phyloP scores from a whole-genome alignment of 257 asterid genomes.

The Solanum megistacrolobum region DNA sequence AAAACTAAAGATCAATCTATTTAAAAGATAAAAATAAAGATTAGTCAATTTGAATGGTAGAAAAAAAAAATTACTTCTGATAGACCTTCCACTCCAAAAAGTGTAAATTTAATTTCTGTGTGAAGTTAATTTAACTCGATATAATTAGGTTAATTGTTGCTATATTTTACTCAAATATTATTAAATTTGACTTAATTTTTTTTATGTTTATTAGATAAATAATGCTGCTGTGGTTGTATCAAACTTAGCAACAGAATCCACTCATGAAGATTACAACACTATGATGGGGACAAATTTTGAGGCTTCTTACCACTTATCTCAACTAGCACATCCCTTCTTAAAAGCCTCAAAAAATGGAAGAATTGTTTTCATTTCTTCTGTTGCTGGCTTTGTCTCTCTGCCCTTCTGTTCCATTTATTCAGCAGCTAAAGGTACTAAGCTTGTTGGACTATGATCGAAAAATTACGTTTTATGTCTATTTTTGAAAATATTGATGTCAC shows the following conservation, averaged over 20 bases:
- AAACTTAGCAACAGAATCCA: slow-evolving; percentile 3
- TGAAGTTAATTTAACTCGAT: no score
- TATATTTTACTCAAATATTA: neutral
- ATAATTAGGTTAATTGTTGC: no score
- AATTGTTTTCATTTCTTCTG: slow-evolving; percentile 22
- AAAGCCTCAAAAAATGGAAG: slow-evolving; percentile 16
- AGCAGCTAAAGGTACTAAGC: slow-evolving; percentile 15
- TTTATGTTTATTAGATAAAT: slow-evolving; percentile 6
- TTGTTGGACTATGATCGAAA: neutral
- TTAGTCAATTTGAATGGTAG: no score
- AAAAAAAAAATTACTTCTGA: neutral
- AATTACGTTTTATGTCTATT: neutral
- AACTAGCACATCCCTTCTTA: slow-evolving; percentile 19
- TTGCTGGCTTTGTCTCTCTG: slow-evolving; percentile 5
- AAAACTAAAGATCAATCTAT: no score
- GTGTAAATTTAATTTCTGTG: neutral
- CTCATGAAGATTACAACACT: slow-evolving; percentile 9
- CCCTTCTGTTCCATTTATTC: slow-evolving; percentile 14
- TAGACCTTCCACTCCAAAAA: neutral
- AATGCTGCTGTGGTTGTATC: slow-evolving; percentile 11
- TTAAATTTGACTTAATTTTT: neutral
- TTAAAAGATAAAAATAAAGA: no score
- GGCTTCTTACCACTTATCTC: slow-evolving; percentile 19
- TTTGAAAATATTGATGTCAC: no score
- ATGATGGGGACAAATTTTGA: slow-evolving; percentile 12